phyloP scores from a whole-genome alignment of 1,284 basidiomycete genomes.

The Ceratobasidium theobromae region DNA sequence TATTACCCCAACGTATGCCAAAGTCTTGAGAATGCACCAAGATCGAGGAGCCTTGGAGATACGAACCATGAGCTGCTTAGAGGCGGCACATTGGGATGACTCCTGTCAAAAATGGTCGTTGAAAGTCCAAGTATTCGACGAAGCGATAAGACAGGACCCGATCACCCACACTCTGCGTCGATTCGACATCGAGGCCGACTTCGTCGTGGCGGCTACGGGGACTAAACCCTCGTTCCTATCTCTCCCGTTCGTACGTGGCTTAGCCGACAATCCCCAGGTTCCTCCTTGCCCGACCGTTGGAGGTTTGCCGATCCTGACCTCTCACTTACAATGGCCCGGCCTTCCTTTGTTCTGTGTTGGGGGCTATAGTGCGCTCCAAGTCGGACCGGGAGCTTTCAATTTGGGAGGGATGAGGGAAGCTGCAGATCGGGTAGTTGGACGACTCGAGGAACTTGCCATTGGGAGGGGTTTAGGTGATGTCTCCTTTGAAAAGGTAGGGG shows the following conservation, averaged over 20 bases:
- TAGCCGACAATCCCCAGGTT: background rate
- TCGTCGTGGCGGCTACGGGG: background rate
- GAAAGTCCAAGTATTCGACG: background rate
- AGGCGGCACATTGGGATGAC: background rate
- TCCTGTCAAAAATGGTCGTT: background rate
- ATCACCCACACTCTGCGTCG: too few species aligned
- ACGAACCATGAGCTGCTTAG: background rate
- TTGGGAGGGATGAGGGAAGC: slow-evolving; percentile 1
- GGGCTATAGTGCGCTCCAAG: slow-evolving; percentile 1
- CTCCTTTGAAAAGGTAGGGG: background rate
- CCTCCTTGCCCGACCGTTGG: background rate
- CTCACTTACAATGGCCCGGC: background rate
- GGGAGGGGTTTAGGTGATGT: background rate
- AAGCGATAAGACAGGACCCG: background rate
- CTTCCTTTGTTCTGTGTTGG: background rate
- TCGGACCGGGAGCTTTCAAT: background rate
- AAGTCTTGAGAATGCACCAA: background rate
- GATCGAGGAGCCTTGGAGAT: background rate
- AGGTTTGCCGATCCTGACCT: background rate
- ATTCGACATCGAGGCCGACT: background rate
- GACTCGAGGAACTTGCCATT: background rate
- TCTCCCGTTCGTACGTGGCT: background rate
- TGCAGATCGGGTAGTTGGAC: background rate
- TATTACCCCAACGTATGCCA: background rate
- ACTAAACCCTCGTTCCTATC: background rate